Evolutionary conservation across 1,284 basidiomycete species (phyloP).

Genomic region (Rhodotorula sp.): DNA sequence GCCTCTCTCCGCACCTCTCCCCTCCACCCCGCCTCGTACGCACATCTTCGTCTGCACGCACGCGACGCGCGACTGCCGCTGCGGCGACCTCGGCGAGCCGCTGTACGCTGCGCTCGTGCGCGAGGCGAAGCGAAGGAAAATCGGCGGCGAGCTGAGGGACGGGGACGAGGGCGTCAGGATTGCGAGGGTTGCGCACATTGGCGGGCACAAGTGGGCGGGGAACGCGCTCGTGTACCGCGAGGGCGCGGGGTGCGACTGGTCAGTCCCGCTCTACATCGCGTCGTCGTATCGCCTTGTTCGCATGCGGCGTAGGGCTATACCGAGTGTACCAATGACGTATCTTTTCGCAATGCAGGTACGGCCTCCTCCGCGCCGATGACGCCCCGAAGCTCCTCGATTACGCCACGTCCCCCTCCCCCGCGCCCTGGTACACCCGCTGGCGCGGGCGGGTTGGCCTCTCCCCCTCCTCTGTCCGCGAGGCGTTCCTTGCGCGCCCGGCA

Average conservation of each 20-base stretch:
- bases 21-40: background rate
- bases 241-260: constrained; percentile 47
- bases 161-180: constrained; percentile 22
- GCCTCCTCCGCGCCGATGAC: constrained; percentile 45
- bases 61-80: constrained; percentile 51
- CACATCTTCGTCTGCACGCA: constrained; percentile 52
- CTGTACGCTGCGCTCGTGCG: constrained; percentile 45
- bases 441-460: constrained; percentile 49
- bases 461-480: constrained; percentile 41
- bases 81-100: constrained; percentile 50
- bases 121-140: constrained; percentile 43
- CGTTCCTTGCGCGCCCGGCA: constrained; percentile 43
- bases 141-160: constrained; percentile 32
- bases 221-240: constrained; percentile 51
- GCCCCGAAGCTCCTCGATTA: constrained; percentile 47
- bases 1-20: background rate
- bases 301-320: background rate
- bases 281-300: too few species aligned
- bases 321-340: background rate
- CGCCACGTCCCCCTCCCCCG: constrained; percentile 43
- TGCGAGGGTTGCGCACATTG: constrained; percentile 35
- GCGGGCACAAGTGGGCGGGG: constrained; percentile 50
- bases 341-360: constrained; percentile 35
- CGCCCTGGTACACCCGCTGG: constrained; percentile 50
- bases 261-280: background rate